Base-by-base conservation (phyloP, 2,329 filamentous ascomycete genomes). In the Aspergillus costaricaensis region DNA sequence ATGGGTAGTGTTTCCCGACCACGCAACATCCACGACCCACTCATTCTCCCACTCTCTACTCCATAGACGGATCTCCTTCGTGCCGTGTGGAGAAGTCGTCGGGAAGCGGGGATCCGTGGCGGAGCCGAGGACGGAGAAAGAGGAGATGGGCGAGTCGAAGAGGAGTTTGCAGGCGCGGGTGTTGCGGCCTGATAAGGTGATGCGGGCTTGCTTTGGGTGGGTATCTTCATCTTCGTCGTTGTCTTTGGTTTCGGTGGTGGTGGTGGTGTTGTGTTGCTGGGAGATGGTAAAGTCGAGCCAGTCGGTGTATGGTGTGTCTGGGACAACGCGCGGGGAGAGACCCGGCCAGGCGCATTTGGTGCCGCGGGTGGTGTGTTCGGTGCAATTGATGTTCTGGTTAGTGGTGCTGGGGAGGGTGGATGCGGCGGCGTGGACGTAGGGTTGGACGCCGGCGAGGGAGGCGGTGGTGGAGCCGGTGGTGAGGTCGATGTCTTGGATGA, bases 401-500 rank as follows among this genome's bases (percentile, higher is more conserved):
- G 85, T 80, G 12, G 90, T 85, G 41, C 88, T 90, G 5, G 93
- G 92, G 25, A 97, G 77, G 15, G 86, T 82, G 7, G 80, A 78
- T 59, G 95, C 85, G 49, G 94, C 86, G 36, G 84, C 78, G 12
- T 85, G 81, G 1, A 95, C 78, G 72, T 87, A 96, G 4, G 86
- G 81, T 64, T 86, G 81, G 2, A 92, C 74, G 0, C 92, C 92
- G 0, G 82, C 83, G 8, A 96, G 79, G 36, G 86, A 86, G 43
- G 93, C 90, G 2, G 79, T 81, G 65, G 92, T 91, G 14, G 82
- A 79, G n/a, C 88, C 88, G 4, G 83, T 86, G 65, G 91, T 90
- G 9, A 96, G 83, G 66, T 96, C 86, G 51, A 97, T 81, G 9
- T 85, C 85, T 73, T 99, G 93, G 53, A 91, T 81, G 74, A 98